Evolutionary conservation across 2,329 filamentous ascomycete genomes (phyloP), one percentile per base, ranked within the genome.

Genomic region (Colletotrichum lini): DNA sequence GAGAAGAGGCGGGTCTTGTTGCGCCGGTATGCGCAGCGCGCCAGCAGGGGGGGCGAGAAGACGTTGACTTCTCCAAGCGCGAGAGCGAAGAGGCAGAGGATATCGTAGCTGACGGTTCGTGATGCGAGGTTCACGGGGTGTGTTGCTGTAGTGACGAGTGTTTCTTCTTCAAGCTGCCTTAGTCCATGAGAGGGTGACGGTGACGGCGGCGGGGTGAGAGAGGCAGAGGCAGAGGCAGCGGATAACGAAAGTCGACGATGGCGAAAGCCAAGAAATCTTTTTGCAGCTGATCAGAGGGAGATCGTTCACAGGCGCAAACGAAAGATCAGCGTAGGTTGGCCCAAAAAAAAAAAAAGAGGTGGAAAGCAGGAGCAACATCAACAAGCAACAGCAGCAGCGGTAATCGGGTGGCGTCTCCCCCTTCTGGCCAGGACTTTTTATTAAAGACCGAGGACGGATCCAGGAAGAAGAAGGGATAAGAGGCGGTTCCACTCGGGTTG

Each of bases 401-500:
- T 49, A 52, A 21, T 38, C n/a, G 26, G 35, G 42, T 47, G 66
- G 38, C 35, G 67, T 47, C 9, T 21, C 53, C 54, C 52, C 62
- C 58, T 60, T 30, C 30, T 30, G 7, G 30, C 30, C 57, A 54
- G 40, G 57, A 53, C 21, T 67, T 53, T 68, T 54, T 64, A 54
- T 57, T 49, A 54, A 49, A 57, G 30, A 30, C 23, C 47, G 38
- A 60, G 26, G 40, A 18, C 9, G 38, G 21, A 45, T 54, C 15
- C 44, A 53, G 42, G 30, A 30, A 30, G 30, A 30, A 30, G 30
- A 30, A 30, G 7, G 30, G 67, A 63, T 3, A 35, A 59, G 65
- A 67, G 58, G 57, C 69, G 69, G 54, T 69, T 38, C 65, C 58
- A 64, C 69, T 53, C 65, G 65, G 58, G 65, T 50, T 64, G 69